A percentile compares a stretch with the other conserved stretches of the same genome.
Evolutionary conservation across 164 flowering plant species (phyloP).

Genomic region (Umbilicus rupestris): DNA sequence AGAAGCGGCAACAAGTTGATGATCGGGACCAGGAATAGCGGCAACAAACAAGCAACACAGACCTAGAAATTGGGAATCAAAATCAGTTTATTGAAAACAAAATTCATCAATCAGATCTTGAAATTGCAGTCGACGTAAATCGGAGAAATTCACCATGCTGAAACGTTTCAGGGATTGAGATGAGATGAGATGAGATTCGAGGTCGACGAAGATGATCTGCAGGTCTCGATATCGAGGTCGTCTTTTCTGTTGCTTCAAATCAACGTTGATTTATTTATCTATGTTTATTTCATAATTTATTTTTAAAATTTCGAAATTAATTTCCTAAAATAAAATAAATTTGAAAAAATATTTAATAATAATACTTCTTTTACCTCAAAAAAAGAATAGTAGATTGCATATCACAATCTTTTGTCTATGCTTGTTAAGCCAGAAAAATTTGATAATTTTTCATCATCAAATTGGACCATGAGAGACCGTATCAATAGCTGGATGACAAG

Average conservation of each 20-base stretch:
- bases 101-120: background rate
- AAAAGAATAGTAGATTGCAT: too few species aligned
- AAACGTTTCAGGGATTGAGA: background rate
- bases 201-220: background rate
- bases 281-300: too few species aligned
- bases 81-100: background rate
- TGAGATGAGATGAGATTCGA: constrained; percentile 1
- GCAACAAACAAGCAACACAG: constrained; percentile 52
- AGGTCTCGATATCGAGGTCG: background rate
- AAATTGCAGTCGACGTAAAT: background rate
- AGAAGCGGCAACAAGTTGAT: constrained; percentile 45
- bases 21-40: constrained; percentile 55
- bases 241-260: background rate
- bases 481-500: too few species aligned
- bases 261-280: too few species aligned
- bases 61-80: constrained; percentile 24
- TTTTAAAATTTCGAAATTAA: too few species aligned
- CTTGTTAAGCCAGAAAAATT: too few species aligned
- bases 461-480: too few species aligned
- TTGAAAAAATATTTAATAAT: too few species aligned
- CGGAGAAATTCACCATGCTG: constrained; percentile 1
- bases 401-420: too few species aligned
- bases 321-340: too few species aligned
- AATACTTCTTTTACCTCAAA: too few species aligned
- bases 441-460: too few species aligned